These are phyloP conservation scores for Nemophila menziesii DNA, from an alignment of 257 asterid species.

Conservation along the genomic window DNA sequence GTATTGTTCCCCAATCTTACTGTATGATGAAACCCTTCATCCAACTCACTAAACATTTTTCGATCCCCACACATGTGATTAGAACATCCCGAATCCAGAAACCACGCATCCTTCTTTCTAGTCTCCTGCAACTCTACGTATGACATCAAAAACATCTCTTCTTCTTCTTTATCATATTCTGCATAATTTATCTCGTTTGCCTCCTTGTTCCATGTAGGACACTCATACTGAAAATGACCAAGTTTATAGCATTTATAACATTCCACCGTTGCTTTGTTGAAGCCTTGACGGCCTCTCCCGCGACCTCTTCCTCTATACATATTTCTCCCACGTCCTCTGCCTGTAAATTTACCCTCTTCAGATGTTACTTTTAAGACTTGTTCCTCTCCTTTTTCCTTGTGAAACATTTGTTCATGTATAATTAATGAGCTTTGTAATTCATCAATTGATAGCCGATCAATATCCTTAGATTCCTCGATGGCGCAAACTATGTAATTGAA, in stretches of 20 bases:
- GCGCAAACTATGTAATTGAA: too few species aligned
- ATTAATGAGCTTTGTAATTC: not conserved
- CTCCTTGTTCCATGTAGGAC: not conserved
- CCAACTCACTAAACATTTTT: too few species aligned
- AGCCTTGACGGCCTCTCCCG: not conserved
- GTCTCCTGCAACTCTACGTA: not conserved
- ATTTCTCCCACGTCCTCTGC: not conserved
- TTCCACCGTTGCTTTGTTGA: too few species aligned
- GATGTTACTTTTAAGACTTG: not conserved
- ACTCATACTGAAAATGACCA: not conserved
- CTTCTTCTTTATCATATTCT: not conserved
- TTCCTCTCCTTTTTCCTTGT: too few species aligned
- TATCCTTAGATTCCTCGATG: too few species aligned
- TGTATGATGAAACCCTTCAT: too few species aligned
- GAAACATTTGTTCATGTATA: not conserved
- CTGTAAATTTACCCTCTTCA: not conserved
- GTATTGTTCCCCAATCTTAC: too few species aligned
- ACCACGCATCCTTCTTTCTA: too few species aligned
- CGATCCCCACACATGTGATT: too few species aligned
- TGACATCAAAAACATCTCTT: conserved; percentile 1
- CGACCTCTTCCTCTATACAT: not conserved
- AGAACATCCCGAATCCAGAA: too few species aligned
- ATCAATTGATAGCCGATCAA: not conserved
- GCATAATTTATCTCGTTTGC: not conserved
- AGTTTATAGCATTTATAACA: too few species aligned